Conservation (phyloP, 768 basidiomycete species). For the Suillus tomentosus region DNA sequence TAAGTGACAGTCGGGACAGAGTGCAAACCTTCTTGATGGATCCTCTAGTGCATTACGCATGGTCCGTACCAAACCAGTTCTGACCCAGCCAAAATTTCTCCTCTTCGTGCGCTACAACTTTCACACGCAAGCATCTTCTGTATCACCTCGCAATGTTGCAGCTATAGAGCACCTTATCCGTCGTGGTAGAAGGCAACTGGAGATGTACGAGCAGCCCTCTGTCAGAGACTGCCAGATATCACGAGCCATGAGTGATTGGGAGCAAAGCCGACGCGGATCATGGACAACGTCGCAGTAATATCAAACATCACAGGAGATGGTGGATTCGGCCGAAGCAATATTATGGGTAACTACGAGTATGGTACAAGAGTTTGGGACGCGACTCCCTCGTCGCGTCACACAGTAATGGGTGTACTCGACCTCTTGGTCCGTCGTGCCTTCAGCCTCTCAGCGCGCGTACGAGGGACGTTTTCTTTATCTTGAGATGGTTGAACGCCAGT, state of each 20-base stretch:
- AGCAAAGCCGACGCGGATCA: slow-evolving; percentile 31
- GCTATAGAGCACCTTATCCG: slow-evolving; percentile 79
- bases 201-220: slow-evolving; percentile 63
- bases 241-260: slow-evolving; percentile 70
- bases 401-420: not conserved
- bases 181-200: slow-evolving; percentile 64
- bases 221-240: slow-evolving; percentile 80
- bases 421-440: slow-evolving; percentile 10
- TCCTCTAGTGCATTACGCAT: slow-evolving; percentile 70
- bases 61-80: slow-evolving; percentile 64
- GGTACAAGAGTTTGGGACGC: not conserved
- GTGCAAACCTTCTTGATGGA: slow-evolving; percentile 14
- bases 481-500: slow-evolving; percentile 7
- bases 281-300: slow-evolving; percentile 9
- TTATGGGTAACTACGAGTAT: slow-evolving; percentile 4
- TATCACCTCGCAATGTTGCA: slow-evolving; percentile 67
- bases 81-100: slow-evolving; percentile 62
- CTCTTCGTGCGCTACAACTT: slow-evolving; percentile 73
- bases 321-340: not conserved
- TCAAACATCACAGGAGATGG: not conserved
- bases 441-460: slow-evolving; percentile 8
- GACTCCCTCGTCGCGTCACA: not conserved
- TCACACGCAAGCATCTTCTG: slow-evolving; percentile 56
- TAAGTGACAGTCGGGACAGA: slow-evolving; percentile 27
- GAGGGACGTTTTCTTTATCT: slow-evolving; percentile 10